Base-by-base conservation (phyloP, 164 flowering plant species). In the Santalum album region DNA sequence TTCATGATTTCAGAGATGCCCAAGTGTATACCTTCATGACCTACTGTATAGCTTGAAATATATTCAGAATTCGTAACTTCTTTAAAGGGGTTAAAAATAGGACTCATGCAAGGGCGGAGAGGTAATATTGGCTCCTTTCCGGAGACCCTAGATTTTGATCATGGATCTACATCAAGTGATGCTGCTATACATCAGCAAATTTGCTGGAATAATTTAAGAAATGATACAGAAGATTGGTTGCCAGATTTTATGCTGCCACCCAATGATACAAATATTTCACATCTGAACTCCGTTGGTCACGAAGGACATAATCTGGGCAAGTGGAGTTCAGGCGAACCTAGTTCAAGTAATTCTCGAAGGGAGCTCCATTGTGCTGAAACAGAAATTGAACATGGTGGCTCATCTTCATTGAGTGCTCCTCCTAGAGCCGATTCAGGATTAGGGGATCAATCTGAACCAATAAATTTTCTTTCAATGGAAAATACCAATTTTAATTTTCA, bases 91-190 rank as follows among this genome's bases (percentile, higher is more conserved):
- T 34, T 22, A 25, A 14, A 22, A 27, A 9, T 19, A 38, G 45
- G 69, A 66, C 67, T 56, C 56, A 79, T 79, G 84, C 84, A 79
- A 71, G 81, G 84, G 62, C 78, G 70, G 36, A 74, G 75, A 53
- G 70, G 74, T 58, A 62, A 65, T 21, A 25, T 74, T 23, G 69
- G 72, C 57, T 66, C 84, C 36, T 64, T 77, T 54, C 58, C 79
- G 18, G 81, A 74, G 51, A 59, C 59, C 22, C 46, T 79, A n/a
- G 63, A 64, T 53, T 67, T 74, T 65, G 81, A 78, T 14, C 72
- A 69, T 66, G 87, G 78, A 27, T 69, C 79, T 34, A 22, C 73
- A 23, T 68, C 86, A 57, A 65, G 64, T 55, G 64, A 57, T 60
- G 46, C 70, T 50, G 63, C 47, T 25, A 43, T 74, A 51, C 75